Evolutionary conservation across 495 filamentous ascomycete species (phyloP).

Genomic region (Penicillium soppii): DNA sequence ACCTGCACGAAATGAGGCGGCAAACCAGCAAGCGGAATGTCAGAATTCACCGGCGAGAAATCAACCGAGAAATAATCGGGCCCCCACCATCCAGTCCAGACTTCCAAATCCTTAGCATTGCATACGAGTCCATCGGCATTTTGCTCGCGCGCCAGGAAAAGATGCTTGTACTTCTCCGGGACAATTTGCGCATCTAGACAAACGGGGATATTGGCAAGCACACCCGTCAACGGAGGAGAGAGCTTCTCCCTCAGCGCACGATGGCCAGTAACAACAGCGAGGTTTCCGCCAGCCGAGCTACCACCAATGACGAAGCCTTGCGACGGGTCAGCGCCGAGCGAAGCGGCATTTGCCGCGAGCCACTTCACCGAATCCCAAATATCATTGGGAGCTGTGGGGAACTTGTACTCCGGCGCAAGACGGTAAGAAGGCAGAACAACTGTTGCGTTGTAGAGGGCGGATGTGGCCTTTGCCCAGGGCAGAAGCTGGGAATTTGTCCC

Average conservation of each 20-base stretch:
- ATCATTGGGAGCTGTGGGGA: constrained; percentile 15
- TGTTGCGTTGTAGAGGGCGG: background rate
- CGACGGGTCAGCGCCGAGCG: constrained; percentile 9
- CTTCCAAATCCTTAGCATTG: background rate
- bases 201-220: constrained; percentile 1
- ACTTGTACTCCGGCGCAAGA: constrained; percentile 14
- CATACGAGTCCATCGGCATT: background rate
- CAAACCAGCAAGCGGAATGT: background rate
- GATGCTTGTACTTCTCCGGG: constrained; percentile 4
- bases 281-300: constrained; percentile 9
- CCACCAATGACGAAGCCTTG: constrained; percentile 18
- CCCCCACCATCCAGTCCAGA: background rate
- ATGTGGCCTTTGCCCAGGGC: background rate
- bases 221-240: constrained; percentile 1
- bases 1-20: constrained; percentile 33
- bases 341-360: constrained; percentile 12
- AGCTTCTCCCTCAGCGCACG: constrained; percentile 2
- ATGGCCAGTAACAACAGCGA: constrained; percentile 5
- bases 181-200: background rate
- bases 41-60: constrained; percentile 8
- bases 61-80: background rate
- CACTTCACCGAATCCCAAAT: constrained; percentile 18
- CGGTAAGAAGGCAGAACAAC: constrained; percentile 8
- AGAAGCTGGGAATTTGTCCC: background rate
- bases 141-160: constrained; percentile 1